Evolutionary conservation across 768 basidiomycete species (phyloP), one percentile per base, ranked within the genome.

Genomic region (Sarcodon aspratus): DNA sequence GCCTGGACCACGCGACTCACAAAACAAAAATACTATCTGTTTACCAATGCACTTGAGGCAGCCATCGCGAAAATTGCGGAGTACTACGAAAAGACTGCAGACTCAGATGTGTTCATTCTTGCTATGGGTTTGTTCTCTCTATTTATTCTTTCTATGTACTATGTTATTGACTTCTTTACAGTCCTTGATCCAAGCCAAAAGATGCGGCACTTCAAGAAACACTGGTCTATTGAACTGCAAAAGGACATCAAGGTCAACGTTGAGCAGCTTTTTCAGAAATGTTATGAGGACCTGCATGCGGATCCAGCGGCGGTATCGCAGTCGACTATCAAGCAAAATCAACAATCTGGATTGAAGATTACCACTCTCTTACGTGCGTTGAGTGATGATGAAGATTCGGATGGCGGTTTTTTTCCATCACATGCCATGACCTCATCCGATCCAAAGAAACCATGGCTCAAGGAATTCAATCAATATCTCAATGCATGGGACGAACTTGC

Each of bases 1-100:
- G 57, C 57, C 10, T 66, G 65, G 66, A 18, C 48, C 0, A 21
- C 36, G 3, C 49, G 49, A 4, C 12, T 34, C 0, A n/a, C 15
- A 0, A n/a, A 46, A n/a, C 9, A 18, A 0, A 54, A 59, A 37
- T 66, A 62, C 47, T 46, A 15, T 1, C 38, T 45, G 0, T 64
- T 65, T 52, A 10, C 13, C 15, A 2, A 35, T 38, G 62, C 58
- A 3, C 48, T 69, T 7, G 36, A 55, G 9, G 59, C 59, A 1
- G 69, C 55, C 1, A 46, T 57, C 17, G 44, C 51, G 1, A 71
- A 70, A 51, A 53, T 70, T 13, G 48, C 54, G 13, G 56, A 64
- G 21, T 68, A 70, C 48, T 68, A 70, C 50, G 52, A 62, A 33
- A 58, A 60, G 38, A 63, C 63, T 3, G 50, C 49, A 1, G 62